Evolutionary conservation across 2,329 filamentous ascomycete genomes (phyloP), one percentile per base, ranked within the genome.

Genomic region (Graphilbum ipis-grandicollis): DNA sequence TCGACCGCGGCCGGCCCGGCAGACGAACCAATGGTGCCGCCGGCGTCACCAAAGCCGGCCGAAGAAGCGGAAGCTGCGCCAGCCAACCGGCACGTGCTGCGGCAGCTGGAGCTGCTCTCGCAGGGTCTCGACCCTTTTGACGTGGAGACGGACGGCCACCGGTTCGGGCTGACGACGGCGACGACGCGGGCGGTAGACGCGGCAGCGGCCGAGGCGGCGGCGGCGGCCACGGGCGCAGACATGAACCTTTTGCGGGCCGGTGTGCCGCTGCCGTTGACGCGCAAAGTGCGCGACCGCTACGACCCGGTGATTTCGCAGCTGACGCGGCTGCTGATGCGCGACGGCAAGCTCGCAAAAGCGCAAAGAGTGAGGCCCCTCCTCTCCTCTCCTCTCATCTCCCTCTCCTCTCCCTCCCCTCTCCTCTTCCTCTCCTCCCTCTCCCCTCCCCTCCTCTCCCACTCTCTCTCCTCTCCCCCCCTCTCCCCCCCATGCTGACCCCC

Each of bases 281-380:
- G 64, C 51, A 67, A 82, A 57, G 60, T 88, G 48, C 80, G 85
- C 56, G 66, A 82, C 52, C 74, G 90, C 50, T 93, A 96, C 53
- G 80, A 94, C 52, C 74, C 82, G 2, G 67, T 94, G 8, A 65
- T 96, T 34, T 65, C 79, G 45, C 90, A 94, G 61, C 67, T 96
- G 48, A 93, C 85, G 15, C 86, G 85, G 53, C 65, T 93, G 47
- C 59, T 98, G 44, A 98, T 96, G 88, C 66, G 67, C 48, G 72
- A 96, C 57, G 90, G 90, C 48, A 92, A 94, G 64, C 72, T 93
- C 54, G 79, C 79, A 51, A 69, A 72, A 55, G 90, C 90, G n/a
- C 84, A 98, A 57, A 75, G 76, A 62, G 85, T 93, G 66, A 41
- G 71, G 33, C n/a, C 33, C 22, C 9, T 6, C 15, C 19, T 26